Evolutionary conservation across 441 rosid species (phyloP).

Genomic region (Kokia cookei): DNA sequence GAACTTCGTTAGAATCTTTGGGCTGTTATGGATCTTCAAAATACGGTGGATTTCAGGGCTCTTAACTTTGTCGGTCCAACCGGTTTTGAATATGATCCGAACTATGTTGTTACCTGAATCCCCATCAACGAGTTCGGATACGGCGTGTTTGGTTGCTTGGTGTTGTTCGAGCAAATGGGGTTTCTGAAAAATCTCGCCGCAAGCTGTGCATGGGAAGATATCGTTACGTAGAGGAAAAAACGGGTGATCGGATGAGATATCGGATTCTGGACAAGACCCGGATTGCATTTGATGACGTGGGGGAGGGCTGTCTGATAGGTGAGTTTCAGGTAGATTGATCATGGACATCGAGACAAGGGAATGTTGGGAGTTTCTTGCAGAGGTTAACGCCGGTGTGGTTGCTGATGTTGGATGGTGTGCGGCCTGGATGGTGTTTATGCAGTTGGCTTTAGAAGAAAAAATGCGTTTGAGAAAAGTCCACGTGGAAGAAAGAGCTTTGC

Average conservation of each 20-base stretch:
- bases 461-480: constrained; percentile 57
- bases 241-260: constrained; percentile 30
- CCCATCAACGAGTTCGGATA: constrained; percentile 67
- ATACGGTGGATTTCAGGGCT: constrained; percentile 54
- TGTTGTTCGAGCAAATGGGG: constrained; percentile 68
- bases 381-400: constrained; percentile 23
- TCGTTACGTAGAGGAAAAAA: constrained; percentile 66
- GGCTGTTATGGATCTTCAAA: constrained; percentile 78
- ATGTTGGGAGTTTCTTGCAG: constrained; percentile 65
- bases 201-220: constrained; percentile 71
- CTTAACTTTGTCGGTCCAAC: constrained; percentile 55
- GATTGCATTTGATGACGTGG: constrained; percentile 8
- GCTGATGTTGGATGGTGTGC: constrained; percentile 22
- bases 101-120: constrained; percentile 86
- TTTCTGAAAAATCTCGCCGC: constrained; percentile 75
- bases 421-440: constrained; percentile 20
- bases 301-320: not conserved
- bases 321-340: constrained; percentile 22
- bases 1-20: constrained; percentile 62
- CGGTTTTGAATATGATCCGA: constrained; percentile 73
- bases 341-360: constrained; percentile 44
- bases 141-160: constrained; percentile 61
- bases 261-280: constrained; percentile 32
- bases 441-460: constrained; percentile 33
- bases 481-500: constrained; percentile 48